A percentile compares a stretch with the other conserved stretches of the same genome.
phyloP scores from a whole-genome alignment of 305 asterid species.

The Stenogyne calaminthoides region DNA sequence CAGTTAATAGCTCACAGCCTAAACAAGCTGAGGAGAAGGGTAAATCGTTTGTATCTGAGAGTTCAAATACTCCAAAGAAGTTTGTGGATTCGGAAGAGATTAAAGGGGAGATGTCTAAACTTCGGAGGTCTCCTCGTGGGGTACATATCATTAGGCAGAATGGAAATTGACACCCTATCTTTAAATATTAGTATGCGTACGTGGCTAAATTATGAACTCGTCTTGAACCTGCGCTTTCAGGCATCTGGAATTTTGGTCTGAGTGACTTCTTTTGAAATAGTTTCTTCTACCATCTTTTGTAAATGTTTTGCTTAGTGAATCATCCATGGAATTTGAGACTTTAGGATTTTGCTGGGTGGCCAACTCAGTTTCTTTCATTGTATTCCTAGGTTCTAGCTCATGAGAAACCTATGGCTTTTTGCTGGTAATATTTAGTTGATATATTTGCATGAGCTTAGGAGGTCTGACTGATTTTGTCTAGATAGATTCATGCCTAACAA shows the following conservation, averaged over 20 bases:
- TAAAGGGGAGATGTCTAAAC: conserved; percentile 14
- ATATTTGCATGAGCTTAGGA: too few species aligned
- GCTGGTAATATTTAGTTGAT: too few species aligned
- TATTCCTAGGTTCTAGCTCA: too few species aligned
- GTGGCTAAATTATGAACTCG: not conserved
- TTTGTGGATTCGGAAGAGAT: conserved; percentile 24
- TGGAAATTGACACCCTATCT: not conserved
- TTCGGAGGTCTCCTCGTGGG: conserved; percentile 50
- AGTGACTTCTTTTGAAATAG: not conserved
- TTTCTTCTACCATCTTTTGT: not conserved
- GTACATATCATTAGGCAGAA: not conserved
- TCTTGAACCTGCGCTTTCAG: too few species aligned
- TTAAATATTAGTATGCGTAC: not conserved
- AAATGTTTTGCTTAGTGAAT: not conserved
- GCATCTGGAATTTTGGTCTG: not conserved
- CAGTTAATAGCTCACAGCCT: conserved; percentile 25
- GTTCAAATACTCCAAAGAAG: conserved; percentile 34
- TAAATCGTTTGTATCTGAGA: conserved; percentile 25
- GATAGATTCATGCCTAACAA: too few species aligned
- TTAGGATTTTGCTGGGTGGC: not conserved
- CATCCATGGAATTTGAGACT: too few species aligned
- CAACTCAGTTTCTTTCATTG: too few species aligned
- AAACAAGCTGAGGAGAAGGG: conserved; percentile 17
- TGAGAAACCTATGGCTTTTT: not conserved
- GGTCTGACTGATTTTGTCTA: not conserved